A percentile compares a stretch with the other conserved stretches of the same genome.
These are phyloP conservation scores for Cercospora canescens DNA, from an alignment of 2,329 filamentous ascomycete genomes.

Conservation along the genomic window DNA sequence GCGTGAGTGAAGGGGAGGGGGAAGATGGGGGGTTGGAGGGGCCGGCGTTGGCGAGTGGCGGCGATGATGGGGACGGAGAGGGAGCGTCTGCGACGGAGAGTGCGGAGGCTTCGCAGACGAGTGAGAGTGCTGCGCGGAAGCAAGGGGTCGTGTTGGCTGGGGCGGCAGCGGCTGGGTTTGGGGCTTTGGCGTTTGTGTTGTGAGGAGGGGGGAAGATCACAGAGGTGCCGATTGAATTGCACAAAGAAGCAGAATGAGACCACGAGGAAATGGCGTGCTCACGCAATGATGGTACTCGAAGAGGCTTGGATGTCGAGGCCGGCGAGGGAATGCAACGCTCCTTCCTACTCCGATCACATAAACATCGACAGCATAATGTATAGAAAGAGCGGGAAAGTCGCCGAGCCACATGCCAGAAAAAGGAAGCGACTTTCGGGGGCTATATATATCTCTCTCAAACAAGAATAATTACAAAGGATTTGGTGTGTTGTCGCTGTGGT, in stretches of 20 bases:
- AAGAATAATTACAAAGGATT: neutral
- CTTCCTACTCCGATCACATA: neutral
- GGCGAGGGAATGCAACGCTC: no score
- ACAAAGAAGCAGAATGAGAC: neutral
- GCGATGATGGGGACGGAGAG: neutral
- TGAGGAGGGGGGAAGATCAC: neutral
- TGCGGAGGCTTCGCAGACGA: neutral
- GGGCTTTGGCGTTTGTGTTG: slow-evolving; percentile 13
- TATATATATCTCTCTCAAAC: neutral
- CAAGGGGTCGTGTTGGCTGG: neutral
- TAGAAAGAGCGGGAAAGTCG: neutral
- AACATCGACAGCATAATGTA: neutral
- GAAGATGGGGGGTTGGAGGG: slow-evolving; percentile 18
- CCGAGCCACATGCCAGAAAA: neutral
- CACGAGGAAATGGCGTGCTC: neutral
- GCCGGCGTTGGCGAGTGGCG: slow-evolving; percentile 12
- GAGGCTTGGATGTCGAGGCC: no score
- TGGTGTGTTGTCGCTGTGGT: neutral
- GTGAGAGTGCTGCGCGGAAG: slow-evolving; percentile 6
- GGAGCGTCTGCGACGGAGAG: slow-evolving; percentile 5
- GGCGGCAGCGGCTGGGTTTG: slow-evolving; percentile 11
- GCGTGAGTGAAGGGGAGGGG: slow-evolving; percentile 20
- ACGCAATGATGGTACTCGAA: neutral
- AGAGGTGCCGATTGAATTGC: neutral
- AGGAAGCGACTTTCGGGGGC: neutral